Percentiles rank a stretch among this genome's conserved stretches.
Evolutionary conservation across 805 yeast species (phyloP).

Genomic region (Saccharomycopsis sp.): DNA sequence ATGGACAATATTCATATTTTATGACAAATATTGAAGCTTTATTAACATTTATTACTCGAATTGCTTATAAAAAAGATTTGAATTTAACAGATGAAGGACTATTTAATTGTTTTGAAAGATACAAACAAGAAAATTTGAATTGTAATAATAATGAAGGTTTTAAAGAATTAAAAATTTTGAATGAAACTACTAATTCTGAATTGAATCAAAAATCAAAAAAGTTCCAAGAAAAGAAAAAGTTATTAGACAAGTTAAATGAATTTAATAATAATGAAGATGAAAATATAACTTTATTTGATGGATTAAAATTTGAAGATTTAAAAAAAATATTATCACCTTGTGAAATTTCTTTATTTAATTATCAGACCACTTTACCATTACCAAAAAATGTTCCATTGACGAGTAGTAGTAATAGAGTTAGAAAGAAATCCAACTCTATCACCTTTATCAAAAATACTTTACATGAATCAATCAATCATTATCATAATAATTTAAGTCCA

Average conservation of each 20-base stretch:
- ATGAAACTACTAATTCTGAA: no score
- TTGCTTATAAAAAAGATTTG: constrained; percentile 14
- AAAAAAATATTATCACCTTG: constrained; percentile 3
- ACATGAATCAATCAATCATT: constrained; percentile 11
- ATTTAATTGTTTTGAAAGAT: neutral
- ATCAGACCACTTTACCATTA: neutral
- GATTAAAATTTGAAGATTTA: constrained; percentile 6
- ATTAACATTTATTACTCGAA: constrained; percentile 8
- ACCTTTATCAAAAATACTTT: constrained; percentile 11
- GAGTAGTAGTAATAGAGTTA: neutral
- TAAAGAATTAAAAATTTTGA: no score
- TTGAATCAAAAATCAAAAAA: no score
- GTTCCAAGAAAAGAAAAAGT: constrained; percentile 4
- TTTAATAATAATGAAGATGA: constrained; percentile 7
- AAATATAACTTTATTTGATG: constrained; percentile 5
- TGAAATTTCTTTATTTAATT: neutral
- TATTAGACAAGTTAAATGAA: constrained; percentile 4
- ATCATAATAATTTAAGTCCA: no score
- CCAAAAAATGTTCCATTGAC: neutral
- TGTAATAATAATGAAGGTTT: no score
- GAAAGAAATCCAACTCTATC: constrained; percentile 12
- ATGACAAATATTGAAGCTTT: constrained; percentile 17
- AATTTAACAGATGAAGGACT: constrained; percentile 8
- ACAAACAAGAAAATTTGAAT: neutral
- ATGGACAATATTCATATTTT: constrained; percentile 10